These are phyloP conservation scores for Pythium grandisporangium DNA, from an alignment of 352 stramenopile genomes.

Conservation along the genomic window DNA sequence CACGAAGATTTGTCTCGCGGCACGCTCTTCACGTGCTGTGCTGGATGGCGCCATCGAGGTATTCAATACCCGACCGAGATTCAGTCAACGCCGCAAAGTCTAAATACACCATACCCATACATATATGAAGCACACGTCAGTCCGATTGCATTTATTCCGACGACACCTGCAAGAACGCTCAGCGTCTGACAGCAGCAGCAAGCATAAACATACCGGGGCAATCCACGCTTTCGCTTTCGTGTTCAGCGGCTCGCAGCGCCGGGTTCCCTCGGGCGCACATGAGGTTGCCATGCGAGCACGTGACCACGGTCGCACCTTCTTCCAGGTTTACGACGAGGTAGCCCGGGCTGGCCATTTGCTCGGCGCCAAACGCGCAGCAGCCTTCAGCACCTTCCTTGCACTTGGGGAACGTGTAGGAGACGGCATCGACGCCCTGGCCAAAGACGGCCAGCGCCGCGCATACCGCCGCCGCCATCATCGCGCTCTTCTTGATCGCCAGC, in stretches of 20 bases:
- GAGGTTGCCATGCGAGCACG: slow-evolving; percentile 39
- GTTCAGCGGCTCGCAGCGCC: slow-evolving; percentile 26
- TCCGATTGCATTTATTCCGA: not conserved
- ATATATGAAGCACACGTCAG: not conserved
- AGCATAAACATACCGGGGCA: slow-evolving; percentile 34
- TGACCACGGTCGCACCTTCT: slow-evolving; percentile 48
- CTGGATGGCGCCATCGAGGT: slow-evolving; percentile 8
- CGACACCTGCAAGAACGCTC: not conserved
- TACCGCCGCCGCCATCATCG: slow-evolving; percentile 14
- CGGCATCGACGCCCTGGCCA: slow-evolving; percentile 7
- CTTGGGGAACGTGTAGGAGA: slow-evolving; percentile 36
- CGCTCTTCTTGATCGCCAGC: slow-evolving; percentile 16
- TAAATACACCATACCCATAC: slow-evolving; percentile 4
- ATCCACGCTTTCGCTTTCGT: slow-evolving; percentile 21
- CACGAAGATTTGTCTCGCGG: too few relatives aligned
- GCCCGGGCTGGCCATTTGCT: slow-evolving; percentile 46
- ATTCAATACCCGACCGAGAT: slow-evolving; percentile 20
- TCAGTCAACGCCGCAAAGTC: slow-evolving; percentile 58
- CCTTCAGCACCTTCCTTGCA: slow-evolving; percentile 25
- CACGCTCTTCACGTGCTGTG: too few relatives aligned
- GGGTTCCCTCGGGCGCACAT: slow-evolving; percentile 55
- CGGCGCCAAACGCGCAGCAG: slow-evolving; percentile 46
- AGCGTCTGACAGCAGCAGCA: not conserved
- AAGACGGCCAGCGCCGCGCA: slow-evolving; percentile 11
- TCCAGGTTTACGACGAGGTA: slow-evolving; percentile 41